Conservation (phyloP, 2,329 filamentous ascomycete genomes). For the Didymella keratinophila region DNA sequence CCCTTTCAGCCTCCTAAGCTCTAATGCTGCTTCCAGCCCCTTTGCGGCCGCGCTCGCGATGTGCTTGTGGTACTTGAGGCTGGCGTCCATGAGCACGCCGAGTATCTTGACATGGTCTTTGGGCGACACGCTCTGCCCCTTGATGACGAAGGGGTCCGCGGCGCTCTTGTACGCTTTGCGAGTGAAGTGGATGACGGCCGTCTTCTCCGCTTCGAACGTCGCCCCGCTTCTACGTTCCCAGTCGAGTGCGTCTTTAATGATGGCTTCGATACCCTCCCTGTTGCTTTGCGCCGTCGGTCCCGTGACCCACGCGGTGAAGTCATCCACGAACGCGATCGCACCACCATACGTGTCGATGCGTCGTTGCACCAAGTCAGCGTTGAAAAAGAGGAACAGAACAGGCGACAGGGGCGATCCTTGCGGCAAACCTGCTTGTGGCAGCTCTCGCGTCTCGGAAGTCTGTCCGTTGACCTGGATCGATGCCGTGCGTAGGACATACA, state of each 20-base stretch:
- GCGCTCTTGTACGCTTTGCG: slow-evolving; percentile 15
- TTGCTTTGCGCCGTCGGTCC: too few species aligned
- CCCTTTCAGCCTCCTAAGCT: slow-evolving; percentile 21
- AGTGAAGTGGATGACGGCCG: slow-evolving; percentile 45
- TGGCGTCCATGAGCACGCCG: slow-evolving; percentile 22
- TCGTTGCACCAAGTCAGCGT: slow-evolving; percentile 33
- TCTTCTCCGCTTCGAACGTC: slow-evolving; percentile 44
- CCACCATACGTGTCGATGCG: neutral
- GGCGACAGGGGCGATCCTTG: slow-evolving; percentile 26
- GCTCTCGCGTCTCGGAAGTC: too few species aligned
- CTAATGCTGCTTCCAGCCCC: slow-evolving; percentile 22
- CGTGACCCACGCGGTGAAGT: too few species aligned
- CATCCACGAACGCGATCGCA: too few species aligned
- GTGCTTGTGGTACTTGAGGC: slow-evolving; percentile 25
- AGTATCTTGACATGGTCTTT: slow-evolving; percentile 26
- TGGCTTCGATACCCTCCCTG: too few species aligned
- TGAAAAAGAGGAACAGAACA: slow-evolving; percentile 33
- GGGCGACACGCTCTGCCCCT: neutral
- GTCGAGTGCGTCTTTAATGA: too few species aligned
- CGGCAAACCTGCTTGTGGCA: neutral
- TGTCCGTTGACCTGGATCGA: too few species aligned
- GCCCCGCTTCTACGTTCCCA: slow-evolving; percentile 24
- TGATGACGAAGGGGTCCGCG: too few species aligned
- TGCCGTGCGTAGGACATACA: too few species aligned
- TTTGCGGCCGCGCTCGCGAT: slow-evolving; percentile 22